Percentiles rank a stretch among this genome's conserved stretches.
phyloP scores from a whole-genome alignment of 2,329 filamentous ascomycete species.

The Pestalotiopsis sp. region DNA sequence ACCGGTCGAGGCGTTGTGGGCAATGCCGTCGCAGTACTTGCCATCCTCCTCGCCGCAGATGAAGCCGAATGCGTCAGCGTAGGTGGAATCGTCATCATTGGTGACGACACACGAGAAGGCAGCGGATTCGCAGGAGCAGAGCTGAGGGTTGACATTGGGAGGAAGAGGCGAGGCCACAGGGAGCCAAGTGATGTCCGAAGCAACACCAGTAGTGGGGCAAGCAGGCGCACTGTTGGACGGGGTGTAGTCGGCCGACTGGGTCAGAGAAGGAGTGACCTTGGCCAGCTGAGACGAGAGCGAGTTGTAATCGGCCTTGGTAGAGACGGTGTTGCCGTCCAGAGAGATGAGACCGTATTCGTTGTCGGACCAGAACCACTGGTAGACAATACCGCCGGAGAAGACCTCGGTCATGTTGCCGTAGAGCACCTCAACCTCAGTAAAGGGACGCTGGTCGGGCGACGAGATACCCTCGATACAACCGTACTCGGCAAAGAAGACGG shows the following conservation, averaged over 20 bases:
- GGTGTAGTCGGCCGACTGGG: constrained; percentile 68
- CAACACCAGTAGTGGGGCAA: constrained; percentile 68
- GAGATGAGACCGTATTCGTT: constrained; percentile 87
- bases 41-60: constrained; percentile 64
- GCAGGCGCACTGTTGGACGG: constrained; percentile 70
- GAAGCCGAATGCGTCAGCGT: constrained; percentile 71
- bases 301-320: constrained; percentile 74
- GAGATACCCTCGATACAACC: constrained; percentile 75
- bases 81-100: constrained; percentile 55
- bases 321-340: constrained; percentile 60
- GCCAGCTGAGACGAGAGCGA: constrained; percentile 72
- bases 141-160: constrained; percentile 74
- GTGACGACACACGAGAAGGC: constrained; percentile 72
- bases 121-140: constrained; percentile 86
- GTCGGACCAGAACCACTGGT: constrained; percentile 93
- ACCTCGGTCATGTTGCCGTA: constrained; percentile 83
- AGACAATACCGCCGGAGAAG: constrained; percentile 96
- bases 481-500: constrained; percentile 98
- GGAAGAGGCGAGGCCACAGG: constrained; percentile 71
- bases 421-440: constrained; percentile 82
- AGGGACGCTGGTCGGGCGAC: constrained; percentile 68
- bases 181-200: constrained; percentile 65
- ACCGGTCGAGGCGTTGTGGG: constrained; percentile 66
- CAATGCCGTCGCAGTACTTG: constrained; percentile 68
- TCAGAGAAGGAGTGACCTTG: constrained; percentile 66